Conservation (phyloP, 2,329 filamentous ascomycete species). For the Pestalotiopsis sp. region DNA sequence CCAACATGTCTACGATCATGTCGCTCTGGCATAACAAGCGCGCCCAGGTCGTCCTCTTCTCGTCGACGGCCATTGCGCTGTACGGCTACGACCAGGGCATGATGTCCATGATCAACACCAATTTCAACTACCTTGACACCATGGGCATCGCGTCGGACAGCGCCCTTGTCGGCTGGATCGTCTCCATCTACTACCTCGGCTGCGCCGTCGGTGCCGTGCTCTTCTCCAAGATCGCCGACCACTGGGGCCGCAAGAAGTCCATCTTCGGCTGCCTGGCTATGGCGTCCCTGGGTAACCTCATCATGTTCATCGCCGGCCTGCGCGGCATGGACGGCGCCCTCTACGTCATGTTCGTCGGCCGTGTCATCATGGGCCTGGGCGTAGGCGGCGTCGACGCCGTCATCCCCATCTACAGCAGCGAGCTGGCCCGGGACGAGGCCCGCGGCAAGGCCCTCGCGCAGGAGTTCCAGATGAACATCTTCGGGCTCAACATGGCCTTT, state of each 20-base stretch:
- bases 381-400: conserved; percentile 64
- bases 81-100: conserved; percentile 39
- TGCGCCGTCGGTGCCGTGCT: conserved; percentile 59
- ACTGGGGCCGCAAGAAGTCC: conserved; percentile 53
- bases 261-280: conserved; percentile 58
- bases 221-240: conserved; percentile 58
- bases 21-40: conserved; percentile 11
- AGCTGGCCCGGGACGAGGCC: conserved; percentile 58
- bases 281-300: conserved; percentile 56
- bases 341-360: conserved; percentile 35
- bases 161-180: conserved; percentile 59
- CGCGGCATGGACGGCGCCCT: conserved; percentile 45
- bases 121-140: conserved; percentile 52
- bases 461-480: conserved; percentile 67
- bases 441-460: conserved; percentile 61
- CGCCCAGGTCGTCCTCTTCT: conserved; percentile 37
- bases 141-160: conserved; percentile 56
- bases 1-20: background rate
- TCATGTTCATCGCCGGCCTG: conserved; percentile 62
- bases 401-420: conserved; percentile 62
- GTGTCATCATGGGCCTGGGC: conserved; percentile 43
- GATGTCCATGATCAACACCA: conserved; percentile 39
- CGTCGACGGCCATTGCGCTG: conserved; percentile 39
- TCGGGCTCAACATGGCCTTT: conserved; percentile 63
- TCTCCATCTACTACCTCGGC: conserved; percentile 65